phyloP scores from a whole-genome alignment of 805 yeast genomes.

The Saturnispora mendoncae region DNA sequence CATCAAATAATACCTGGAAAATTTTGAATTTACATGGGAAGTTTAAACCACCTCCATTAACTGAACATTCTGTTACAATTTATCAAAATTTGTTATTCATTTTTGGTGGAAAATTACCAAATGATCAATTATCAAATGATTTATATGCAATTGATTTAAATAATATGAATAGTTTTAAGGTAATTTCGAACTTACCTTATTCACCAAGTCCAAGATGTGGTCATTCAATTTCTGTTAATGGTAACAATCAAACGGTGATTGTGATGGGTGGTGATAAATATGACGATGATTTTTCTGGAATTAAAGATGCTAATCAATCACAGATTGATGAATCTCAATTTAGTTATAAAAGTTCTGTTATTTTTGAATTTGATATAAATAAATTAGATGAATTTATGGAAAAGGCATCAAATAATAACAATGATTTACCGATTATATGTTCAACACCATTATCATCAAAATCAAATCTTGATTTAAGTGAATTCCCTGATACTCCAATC shows the following conservation, averaged over 20 bases:
- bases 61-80: constrained; percentile 82
- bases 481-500: constrained; percentile 7
- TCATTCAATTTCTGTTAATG: constrained; percentile 71
- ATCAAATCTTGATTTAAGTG: constrained; percentile 13
- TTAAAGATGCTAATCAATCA: constrained; percentile 17
- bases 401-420: constrained; percentile 4
- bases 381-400: constrained; percentile 24
- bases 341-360: constrained; percentile 26
- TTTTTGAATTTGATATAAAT: constrained; percentile 30
- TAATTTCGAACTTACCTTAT: constrained; percentile 35
- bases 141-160: constrained; percentile 70
- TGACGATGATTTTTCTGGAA: constrained; percentile 39
- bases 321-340: constrained; percentile 26
- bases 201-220: constrained; percentile 85
- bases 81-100: constrained; percentile 73
- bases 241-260: constrained; percentile 57
- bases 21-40: constrained; percentile 59
- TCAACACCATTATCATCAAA: constrained; percentile 6
- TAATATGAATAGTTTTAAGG: constrained; percentile 57
- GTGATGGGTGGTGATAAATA: constrained; percentile 89
- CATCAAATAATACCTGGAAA: constrained; percentile 59
- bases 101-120: constrained; percentile 79
- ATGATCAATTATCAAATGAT: constrained; percentile 58
- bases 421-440: background rate
- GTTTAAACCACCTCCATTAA: constrained; percentile 66